Percentiles rank a stretch among this genome's conserved stretches.
Evolutionary conservation across 805 yeast species (phyloP).

Genomic region (Schizosaccharomyces osmophilus): DNA sequence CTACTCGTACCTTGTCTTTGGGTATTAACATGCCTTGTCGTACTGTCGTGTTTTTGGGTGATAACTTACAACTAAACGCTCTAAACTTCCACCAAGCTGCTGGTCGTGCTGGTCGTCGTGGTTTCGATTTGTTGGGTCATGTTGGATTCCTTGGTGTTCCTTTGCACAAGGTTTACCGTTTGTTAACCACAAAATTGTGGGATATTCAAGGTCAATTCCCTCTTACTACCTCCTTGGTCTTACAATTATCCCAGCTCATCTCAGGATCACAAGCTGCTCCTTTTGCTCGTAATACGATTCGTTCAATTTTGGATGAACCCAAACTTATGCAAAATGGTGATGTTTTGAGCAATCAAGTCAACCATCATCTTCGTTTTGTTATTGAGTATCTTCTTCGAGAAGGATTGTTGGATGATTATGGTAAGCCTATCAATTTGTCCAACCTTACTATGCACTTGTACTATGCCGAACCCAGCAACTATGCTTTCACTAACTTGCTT

Average conservation of each 20-base stretch:
- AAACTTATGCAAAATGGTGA: neutral
- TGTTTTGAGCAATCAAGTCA: neutral
- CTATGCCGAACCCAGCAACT: neutral
- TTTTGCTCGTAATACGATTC: neutral
- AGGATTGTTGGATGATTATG: neutral
- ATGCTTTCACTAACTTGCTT: neutral
- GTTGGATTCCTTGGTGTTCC: constrained; percentile 1
- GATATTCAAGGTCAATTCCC: constrained; percentile 1
- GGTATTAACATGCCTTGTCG: constrained; percentile 3
- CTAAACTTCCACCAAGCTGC: constrained; percentile 1
- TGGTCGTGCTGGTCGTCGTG: constrained; percentile 3
- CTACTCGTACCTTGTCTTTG: constrained; percentile 1
- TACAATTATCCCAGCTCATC: neutral
- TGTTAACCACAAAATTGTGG: neutral
- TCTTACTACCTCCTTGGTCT: neutral
- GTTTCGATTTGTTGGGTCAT: constrained; percentile 1
- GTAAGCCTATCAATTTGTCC: neutral
- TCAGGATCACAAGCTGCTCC: neutral
- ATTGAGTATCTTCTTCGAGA: constrained; percentile 1
- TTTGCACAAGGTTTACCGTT: neutral
- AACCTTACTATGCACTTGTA: neutral
- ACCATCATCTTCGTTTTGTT: neutral
- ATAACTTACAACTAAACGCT: neutral
- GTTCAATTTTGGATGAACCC: neutral
- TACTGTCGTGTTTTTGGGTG: constrained; percentile 1